Conservation (phyloP, 805 yeast species). For the Candida ortonii region DNA sequence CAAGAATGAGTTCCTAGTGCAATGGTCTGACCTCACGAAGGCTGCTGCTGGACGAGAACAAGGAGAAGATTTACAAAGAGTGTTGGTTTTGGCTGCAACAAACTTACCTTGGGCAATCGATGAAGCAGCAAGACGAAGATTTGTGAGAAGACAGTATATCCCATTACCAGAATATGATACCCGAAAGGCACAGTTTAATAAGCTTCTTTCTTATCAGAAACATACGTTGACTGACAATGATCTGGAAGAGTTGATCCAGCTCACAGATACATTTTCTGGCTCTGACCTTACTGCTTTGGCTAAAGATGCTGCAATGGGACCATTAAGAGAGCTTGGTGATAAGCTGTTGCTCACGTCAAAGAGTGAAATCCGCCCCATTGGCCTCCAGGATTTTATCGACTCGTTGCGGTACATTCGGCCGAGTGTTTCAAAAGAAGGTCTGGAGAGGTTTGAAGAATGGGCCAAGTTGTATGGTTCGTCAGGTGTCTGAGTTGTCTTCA, state of each 20-base stretch:
- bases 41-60: slow-evolving; percentile 76
- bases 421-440: slow-evolving; percentile 80
- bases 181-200: slow-evolving; percentile 64
- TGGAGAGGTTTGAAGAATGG: slow-evolving; percentile 84
- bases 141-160: slow-evolving; percentile 87
- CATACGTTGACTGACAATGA: slow-evolving; percentile 67
- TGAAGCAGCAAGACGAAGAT: slow-evolving; percentile 93
- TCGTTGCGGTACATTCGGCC: slow-evolving; percentile 82
- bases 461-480: slow-evolving; percentile 82
- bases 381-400: slow-evolving; percentile 65
- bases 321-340: slow-evolving; percentile 86
- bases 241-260: slow-evolving; percentile 51
- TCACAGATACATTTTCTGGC: slow-evolving; percentile 77
- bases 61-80: slow-evolving; percentile 57
- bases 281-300: slow-evolving; percentile 91
- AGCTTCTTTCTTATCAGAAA: slow-evolving; percentile 67
- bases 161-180: slow-evolving; percentile 91
- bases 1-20: slow-evolving; percentile 89
- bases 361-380: slow-evolving; percentile 74
- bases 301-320: slow-evolving; percentile 98
- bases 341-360: slow-evolving; percentile 65
- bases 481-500: slow-evolving; percentile 52
- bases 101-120: slow-evolving; percentile 97
- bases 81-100: slow-evolving; percentile 89
- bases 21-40: slow-evolving; percentile 89